phyloP scores from a whole-genome alignment of 2,329 filamentous ascomycete genomes.

The Clonostachys chloroleuca region DNA sequence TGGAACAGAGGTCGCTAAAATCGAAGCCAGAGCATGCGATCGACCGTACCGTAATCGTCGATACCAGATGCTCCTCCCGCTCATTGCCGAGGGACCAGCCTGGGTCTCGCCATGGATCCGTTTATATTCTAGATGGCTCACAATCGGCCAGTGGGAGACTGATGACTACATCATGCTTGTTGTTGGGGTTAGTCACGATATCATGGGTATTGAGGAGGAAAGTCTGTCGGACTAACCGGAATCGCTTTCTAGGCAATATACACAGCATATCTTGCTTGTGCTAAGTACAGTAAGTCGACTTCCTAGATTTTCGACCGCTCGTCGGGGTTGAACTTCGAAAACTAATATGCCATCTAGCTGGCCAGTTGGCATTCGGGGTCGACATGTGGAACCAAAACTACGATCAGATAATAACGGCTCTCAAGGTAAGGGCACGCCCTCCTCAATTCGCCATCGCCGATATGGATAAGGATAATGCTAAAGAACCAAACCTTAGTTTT shows the following conservation, averaged over 20 bases:
- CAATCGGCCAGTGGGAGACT: constrained; percentile 18
- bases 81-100: constrained; percentile 27
- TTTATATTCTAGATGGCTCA: constrained; percentile 27
- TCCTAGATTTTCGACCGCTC: no score
- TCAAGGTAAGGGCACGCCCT: constrained; percentile 14
- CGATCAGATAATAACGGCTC: constrained; percentile 15
- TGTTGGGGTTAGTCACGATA: constrained; percentile 6
- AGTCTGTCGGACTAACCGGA: no score
- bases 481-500: constrained; percentile 8
- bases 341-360: neutral
- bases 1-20: constrained; percentile 6
- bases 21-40: constrained; percentile 24
- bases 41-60: constrained; percentile 19
- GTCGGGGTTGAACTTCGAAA: no score
- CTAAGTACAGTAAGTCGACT: constrained; percentile 11
- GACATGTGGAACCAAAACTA: constrained; percentile 28
- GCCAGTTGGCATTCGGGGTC: constrained; percentile 21
- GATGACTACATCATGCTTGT: constrained; percentile 34
- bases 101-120: constrained; percentile 25
- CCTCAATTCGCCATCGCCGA: neutral
- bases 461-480: neutral
- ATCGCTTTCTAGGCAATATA: constrained; percentile 9
- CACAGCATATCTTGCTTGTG: constrained; percentile 19
- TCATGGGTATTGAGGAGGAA: no score
- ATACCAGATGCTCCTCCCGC: constrained; percentile 19